Evolutionary conservation across 2,329 filamentous ascomycete species (phyloP).

Genomic region (Ophiostoma sp.): DNA sequence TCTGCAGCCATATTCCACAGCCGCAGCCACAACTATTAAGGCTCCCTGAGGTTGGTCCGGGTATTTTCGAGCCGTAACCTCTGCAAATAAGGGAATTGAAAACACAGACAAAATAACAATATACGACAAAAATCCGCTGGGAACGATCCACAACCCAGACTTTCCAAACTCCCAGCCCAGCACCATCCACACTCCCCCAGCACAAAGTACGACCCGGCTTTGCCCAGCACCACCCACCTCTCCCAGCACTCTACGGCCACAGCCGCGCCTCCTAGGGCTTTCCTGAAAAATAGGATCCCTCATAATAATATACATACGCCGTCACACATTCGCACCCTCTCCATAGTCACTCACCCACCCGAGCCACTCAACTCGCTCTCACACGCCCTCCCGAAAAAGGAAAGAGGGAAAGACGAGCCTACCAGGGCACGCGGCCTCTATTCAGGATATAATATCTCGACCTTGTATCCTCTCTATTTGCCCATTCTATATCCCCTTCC

Average conservation of each 20-base stretch:
- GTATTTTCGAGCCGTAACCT: slow-evolving; percentile 17
- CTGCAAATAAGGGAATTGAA: neutral
- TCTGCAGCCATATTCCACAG: neutral
- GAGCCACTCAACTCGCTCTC: neutral
- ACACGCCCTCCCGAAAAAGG: slow-evolving; percentile 18
- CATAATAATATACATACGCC: neutral
- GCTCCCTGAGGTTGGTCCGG: slow-evolving; percentile 23
- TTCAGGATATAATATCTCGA: slow-evolving; percentile 20
- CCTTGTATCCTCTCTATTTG: neutral
- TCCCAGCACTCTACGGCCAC: slow-evolving; percentile 9
- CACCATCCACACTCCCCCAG: neutral
- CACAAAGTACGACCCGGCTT: slow-evolving; percentile 7
- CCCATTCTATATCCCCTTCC: neutral
- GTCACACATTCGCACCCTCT: neutral
- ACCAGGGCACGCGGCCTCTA: slow-evolving; percentile 1
- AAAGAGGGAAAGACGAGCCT: slow-evolving; percentile 8
- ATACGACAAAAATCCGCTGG: neutral
- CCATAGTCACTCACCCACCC: neutral
- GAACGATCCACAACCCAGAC: neutral
- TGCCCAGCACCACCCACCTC: slow-evolving; percentile 1
- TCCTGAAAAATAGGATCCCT: slow-evolving; percentile 15
- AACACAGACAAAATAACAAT: neutral
- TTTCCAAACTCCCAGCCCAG: neutral
- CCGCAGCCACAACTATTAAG: neutral
- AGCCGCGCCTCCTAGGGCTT: slow-evolving; percentile 19